Conservation (phyloP, 2,329 filamentous ascomycete species). For the Didymella glomerata region DNA sequence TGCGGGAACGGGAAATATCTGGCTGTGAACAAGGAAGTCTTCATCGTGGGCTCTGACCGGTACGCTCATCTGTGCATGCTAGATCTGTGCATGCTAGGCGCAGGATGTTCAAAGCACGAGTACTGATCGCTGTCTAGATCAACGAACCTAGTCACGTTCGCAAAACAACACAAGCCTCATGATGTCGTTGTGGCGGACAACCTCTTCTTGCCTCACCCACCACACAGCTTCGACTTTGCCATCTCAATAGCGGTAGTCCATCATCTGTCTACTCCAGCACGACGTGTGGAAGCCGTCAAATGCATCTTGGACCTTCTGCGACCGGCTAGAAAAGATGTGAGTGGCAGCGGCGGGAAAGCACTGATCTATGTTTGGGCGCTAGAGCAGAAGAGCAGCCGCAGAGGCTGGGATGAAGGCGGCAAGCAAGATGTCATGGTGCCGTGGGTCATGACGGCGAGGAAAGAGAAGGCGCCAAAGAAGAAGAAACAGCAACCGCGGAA, state of each 20-base stretch:
- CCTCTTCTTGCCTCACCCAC: slow-evolving; percentile 80
- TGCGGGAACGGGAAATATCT: slow-evolving; percentile 98
- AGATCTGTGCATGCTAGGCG: neutral
- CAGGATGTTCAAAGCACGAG: neutral
- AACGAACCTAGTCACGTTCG: slow-evolving; percentile 66
- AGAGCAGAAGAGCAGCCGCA: slow-evolving; percentile 84
- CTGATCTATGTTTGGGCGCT: slow-evolving; percentile 95
- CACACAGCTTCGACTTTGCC: slow-evolving; percentile 77
- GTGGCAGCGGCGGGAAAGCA: slow-evolving; percentile 64
- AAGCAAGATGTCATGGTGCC: slow-evolving; percentile 94
- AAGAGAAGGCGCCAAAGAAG: slow-evolving; percentile 40
- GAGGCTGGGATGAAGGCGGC: slow-evolving; percentile 85
- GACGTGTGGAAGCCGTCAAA: slow-evolving; percentile 76
- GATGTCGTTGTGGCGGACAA: slow-evolving; percentile 82
- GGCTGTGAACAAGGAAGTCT: slow-evolving; percentile 76
- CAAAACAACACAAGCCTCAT: slow-evolving; percentile 63
- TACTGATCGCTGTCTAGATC: slow-evolving; percentile 55
- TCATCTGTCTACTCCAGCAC: slow-evolving; percentile 80
- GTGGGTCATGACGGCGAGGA: slow-evolving; percentile 75
- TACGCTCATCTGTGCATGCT: slow-evolving; percentile 56
- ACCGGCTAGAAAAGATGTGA: slow-evolving; percentile 15
- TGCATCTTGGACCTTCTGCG: slow-evolving; percentile 74
- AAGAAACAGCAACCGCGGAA: slow-evolving; percentile 25
- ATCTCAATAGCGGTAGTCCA: slow-evolving; percentile 95
- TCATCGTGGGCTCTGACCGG: slow-evolving; percentile 86